Base-by-base conservation (phyloP, 1,284 basidiomycete species). In the Porogramme epimiltina region DNA sequence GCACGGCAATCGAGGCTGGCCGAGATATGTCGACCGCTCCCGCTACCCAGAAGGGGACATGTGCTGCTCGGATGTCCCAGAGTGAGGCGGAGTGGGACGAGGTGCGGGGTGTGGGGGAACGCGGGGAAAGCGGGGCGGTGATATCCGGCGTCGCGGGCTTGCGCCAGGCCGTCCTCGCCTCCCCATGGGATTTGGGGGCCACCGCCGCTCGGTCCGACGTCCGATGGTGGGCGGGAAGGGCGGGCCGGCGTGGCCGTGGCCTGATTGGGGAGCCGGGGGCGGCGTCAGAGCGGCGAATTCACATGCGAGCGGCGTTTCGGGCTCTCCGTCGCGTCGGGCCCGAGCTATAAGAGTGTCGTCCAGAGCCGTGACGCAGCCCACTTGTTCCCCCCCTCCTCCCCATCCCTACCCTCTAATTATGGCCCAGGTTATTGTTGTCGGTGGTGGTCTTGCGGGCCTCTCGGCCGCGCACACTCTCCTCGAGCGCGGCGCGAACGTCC, bases 401-500 rank as follows among this genome's bases (percentile, higher is more conserved):
- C 37, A 37, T 37, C 34, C 6, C n/a, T 31, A 13, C 23, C 18
- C 18, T 8, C 0, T 4, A 19, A 26, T 33, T 28, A 47, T 47
- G 45, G 45, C 45, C 25, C 45, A 47, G 18, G 45, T 28, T 39
- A 95, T 96, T 72, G 87, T 97, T 66, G 92, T 97, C 58, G 93
- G 93, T 70, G 93, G 93, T 65, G 93, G 93, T 81, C 89, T 95
- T 63, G 91, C 92, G 22, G 94, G 93, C 72, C 87, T 96, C 60
- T 93, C 91, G 62, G 93, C 92, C 58, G 94, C 94, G 34, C 95
- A 98, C 75, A 96, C 94, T 54, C 87, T 98, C 55, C 89, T 97
- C 54, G 95, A 98, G 78, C 86, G 96, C 54, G 95, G 95, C 47
- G 95, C 91, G 31, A 96, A 91, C 74, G 95, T 98, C 40, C 73